These are phyloP conservation scores for Solanum habrochaites DNA, from an alignment of 257 asterid species.

Conservation along the genomic window DNA sequence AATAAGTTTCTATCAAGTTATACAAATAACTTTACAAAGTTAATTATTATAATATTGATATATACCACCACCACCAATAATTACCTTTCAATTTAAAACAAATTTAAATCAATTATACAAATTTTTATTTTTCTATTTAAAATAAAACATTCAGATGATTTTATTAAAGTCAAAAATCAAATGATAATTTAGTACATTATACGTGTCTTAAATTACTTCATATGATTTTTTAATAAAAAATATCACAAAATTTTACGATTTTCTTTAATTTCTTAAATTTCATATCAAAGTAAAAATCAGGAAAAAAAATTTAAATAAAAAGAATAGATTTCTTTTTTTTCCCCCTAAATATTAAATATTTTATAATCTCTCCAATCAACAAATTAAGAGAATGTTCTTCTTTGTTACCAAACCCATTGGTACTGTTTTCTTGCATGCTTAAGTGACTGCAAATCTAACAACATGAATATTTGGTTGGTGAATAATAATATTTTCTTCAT, in stretches of 20 bases:
- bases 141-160: not conserved
- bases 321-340: too few relatives aligned
- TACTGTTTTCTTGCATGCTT: not conserved
- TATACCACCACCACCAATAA: not conserved
- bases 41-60: not conserved
- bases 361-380: not conserved
- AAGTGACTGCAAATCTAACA: not conserved
- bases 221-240: too few relatives aligned
- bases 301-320: too few relatives aligned
- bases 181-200: too few relatives aligned
- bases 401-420: not conserved
- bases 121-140: not conserved
- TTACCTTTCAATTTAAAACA: not conserved
- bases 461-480: not conserved
- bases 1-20: not conserved
- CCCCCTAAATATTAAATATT: too few relatives aligned
- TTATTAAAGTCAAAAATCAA: too few relatives aligned
- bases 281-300: too few relatives aligned
- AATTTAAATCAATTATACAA: not conserved
- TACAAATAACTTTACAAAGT: not conserved
- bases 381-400: not conserved
- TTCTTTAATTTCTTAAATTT: too few relatives aligned
- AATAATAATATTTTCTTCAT: not conserved
- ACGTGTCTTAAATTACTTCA: too few relatives aligned
- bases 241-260: rapidly evolving